phyloP scores from a whole-genome alignment of 225 moss, liverwort and hornwort genomes.

The Physcomitrellopsis africana region DNA sequence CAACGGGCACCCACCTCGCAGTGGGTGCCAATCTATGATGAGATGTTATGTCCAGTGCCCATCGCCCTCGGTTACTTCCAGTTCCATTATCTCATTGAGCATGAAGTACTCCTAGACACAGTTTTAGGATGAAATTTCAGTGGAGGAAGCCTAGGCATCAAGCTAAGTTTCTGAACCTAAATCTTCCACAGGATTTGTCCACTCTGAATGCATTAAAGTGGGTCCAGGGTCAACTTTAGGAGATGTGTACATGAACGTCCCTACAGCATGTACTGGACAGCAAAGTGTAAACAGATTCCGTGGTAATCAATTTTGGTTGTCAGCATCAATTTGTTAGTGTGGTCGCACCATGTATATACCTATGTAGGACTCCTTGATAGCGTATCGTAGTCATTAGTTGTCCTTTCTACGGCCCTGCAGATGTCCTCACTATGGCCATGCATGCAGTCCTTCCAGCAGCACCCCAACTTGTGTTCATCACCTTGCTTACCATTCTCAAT shows the following conservation, averaged over 20 bases:
- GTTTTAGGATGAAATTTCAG: too few species aligned
- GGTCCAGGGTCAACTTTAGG: slow-evolving; percentile 54
- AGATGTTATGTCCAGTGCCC: too few species aligned
- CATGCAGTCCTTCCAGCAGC: slow-evolving; percentile 48
- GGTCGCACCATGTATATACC: slow-evolving; percentile 32
- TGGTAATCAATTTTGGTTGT: slow-evolving; percentile 41
- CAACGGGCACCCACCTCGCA: too few species aligned
- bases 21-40: too few species aligned
- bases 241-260: slow-evolving; percentile 39
- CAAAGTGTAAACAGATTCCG: slow-evolving; percentile 45
- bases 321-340: slow-evolving; percentile 49
- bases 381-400: slow-evolving; percentile 37
- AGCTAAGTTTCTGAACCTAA: slow-evolving; percentile 3
- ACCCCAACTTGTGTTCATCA: slow-evolving; percentile 49
- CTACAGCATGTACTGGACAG: slow-evolving; percentile 38
- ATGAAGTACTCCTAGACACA: too few species aligned
- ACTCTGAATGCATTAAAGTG: slow-evolving; percentile 35
- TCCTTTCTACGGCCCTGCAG: slow-evolving; percentile 26
- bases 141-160: too few species aligned
- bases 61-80: too few species aligned
- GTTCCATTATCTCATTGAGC: too few species aligned
- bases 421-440: slow-evolving; percentile 16
- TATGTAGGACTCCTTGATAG: slow-evolving; percentile 40
- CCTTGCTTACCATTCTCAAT: slow-evolving; percentile 44
- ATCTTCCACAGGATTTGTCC: slow-evolving; percentile 9